Evolutionary conservation across 1,284 basidiomycete genomes (phyloP).

Genomic region (Porodaedalea pini): DNA sequence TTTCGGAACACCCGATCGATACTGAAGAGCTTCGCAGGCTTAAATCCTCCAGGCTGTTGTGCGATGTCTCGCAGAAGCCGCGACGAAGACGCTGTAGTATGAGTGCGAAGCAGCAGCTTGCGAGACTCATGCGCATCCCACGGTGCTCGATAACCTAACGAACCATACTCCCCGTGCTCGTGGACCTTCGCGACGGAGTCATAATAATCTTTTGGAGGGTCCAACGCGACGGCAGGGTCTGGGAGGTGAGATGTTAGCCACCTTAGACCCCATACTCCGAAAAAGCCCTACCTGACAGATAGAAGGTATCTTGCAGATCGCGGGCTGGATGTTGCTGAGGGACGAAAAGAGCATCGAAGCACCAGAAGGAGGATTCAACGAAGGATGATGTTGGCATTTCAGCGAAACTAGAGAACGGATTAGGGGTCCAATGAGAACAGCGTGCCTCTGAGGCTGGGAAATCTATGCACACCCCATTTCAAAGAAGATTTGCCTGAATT

Average conservation of each 20-base stretch:
- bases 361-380: conserved; percentile 99
- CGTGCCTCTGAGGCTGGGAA: not conserved
- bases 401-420: conserved; percentile 65
- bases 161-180: conserved; percentile 89
- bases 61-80: conserved; percentile 95
- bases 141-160: conserved; percentile 96
- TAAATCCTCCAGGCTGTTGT: conserved; percentile 72
- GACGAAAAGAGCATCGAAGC: conserved; percentile 97
- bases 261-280: no score
- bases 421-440: no score
- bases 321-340: conserved; percentile 99
- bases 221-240: conserved; percentile 82
- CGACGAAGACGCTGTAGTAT: conserved; percentile 95
- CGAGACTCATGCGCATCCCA: conserved; percentile 91
- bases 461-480: conserved; percentile 85
- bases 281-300: conserved; percentile 72
- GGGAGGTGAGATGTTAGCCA: conserved; percentile 1
- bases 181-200: conserved; percentile 86
- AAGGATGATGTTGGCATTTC: conserved; percentile 99
- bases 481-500: conserved; percentile 97
- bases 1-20: conserved; percentile 99
- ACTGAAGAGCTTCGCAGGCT: conserved; percentile 95
- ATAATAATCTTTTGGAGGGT: conserved; percentile 86
- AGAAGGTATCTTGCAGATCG: conserved; percentile 99
- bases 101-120: conserved; percentile 92